phyloP scores from a whole-genome alignment of 495 filamentous ascomycete species.

The Pseudotulostoma volvatum region DNA sequence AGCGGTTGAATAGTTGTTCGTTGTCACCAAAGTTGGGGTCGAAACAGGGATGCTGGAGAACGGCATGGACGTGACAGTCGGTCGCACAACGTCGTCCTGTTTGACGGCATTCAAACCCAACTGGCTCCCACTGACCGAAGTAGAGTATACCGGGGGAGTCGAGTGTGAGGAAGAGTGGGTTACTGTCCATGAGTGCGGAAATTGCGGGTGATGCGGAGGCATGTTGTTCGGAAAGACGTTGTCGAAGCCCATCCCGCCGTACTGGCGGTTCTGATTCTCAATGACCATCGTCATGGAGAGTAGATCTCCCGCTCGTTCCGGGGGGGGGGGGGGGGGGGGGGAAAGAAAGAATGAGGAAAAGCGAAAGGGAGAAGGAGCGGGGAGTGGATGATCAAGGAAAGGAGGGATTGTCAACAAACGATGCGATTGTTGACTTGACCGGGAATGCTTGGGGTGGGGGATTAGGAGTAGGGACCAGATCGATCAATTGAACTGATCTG shows the following conservation, averaged over 20 bases:
- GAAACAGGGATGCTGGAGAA: slow-evolving; percentile 57
- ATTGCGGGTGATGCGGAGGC: slow-evolving; percentile 59
- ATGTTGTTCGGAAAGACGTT: slow-evolving; percentile 53
- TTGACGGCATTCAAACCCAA: slow-evolving; percentile 34
- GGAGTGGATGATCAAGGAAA: slow-evolving; percentile 10
- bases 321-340: slow-evolving; percentile 12
- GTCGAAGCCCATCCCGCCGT: slow-evolving; percentile 71
- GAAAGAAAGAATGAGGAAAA: slow-evolving; percentile 8
- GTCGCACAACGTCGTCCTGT: slow-evolving; percentile 39
- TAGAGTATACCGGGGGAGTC: slow-evolving; percentile 37
- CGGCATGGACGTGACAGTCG: slow-evolving; percentile 53
- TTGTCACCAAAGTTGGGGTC: slow-evolving; percentile 44
- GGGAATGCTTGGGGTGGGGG: no score
- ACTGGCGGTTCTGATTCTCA: slow-evolving; percentile 67
- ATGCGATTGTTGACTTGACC: no score
- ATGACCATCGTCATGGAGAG: slow-evolving; percentile 71
- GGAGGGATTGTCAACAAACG: slow-evolving; percentile 28
- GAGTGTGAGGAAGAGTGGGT: slow-evolving; percentile 39
- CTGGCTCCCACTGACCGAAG: slow-evolving; percentile 41
- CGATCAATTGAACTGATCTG: no score
- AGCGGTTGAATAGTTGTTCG: slow-evolving; percentile 50
- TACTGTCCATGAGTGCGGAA: slow-evolving; percentile 81
- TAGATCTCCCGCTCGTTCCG: background rate
- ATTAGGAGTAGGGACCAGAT: no score
- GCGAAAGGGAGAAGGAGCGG: slow-evolving; percentile 8